phyloP scores from a whole-genome alignment of 352 stramenopile species.

The Globisporangium heterothallicum region DNA sequence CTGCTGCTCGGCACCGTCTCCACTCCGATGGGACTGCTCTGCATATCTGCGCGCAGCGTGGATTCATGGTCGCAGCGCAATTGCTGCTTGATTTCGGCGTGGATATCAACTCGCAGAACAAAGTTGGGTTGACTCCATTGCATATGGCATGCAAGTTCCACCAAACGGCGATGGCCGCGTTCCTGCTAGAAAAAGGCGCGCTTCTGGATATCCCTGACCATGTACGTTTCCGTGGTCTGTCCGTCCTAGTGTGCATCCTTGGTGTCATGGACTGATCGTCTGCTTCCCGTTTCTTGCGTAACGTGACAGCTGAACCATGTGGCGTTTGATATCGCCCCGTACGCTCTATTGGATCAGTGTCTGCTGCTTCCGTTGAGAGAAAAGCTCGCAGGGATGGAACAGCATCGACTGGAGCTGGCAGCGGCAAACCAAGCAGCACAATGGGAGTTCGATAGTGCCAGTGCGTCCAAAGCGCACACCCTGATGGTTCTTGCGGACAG shows the following conservation, averaged over 20 bases:
- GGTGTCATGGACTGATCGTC: background rate
- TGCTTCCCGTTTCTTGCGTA: slow-evolving; percentile 1
- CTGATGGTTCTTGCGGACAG: slow-evolving; percentile 33
- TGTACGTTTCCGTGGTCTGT: slow-evolving; percentile 16
- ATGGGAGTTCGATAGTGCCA: slow-evolving; percentile 13
- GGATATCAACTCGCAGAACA: slow-evolving; percentile 36
- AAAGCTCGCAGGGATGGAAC: slow-evolving; percentile 13
- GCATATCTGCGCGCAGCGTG: slow-evolving; percentile 55
- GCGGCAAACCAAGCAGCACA: slow-evolving; percentile 12
- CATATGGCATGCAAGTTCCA: slow-evolving; percentile 55
- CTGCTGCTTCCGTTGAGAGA: slow-evolving; percentile 27
- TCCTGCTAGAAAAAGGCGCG: slow-evolving; percentile 30
- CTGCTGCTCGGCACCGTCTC: slow-evolving; percentile 26
- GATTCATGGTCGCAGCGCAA: slow-evolving; percentile 30
- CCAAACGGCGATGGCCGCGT: slow-evolving; percentile 25
- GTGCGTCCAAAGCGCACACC: slow-evolving; percentile 15
- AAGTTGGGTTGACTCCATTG: slow-evolving; percentile 48
- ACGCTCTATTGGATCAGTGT: slow-evolving; percentile 31
- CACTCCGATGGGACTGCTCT: slow-evolving; percentile 39
- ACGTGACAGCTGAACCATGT: slow-evolving; percentile 28
- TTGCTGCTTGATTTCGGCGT: slow-evolving; percentile 37
- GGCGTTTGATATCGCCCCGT: slow-evolving; percentile 49
- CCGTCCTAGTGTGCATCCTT: background rate
- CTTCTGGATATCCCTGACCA: slow-evolving; percentile 44
- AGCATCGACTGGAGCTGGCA: slow-evolving; percentile 16